Conservation (phyloP, 78 protist species). For the Chrysochromulina tobinii region DNA sequence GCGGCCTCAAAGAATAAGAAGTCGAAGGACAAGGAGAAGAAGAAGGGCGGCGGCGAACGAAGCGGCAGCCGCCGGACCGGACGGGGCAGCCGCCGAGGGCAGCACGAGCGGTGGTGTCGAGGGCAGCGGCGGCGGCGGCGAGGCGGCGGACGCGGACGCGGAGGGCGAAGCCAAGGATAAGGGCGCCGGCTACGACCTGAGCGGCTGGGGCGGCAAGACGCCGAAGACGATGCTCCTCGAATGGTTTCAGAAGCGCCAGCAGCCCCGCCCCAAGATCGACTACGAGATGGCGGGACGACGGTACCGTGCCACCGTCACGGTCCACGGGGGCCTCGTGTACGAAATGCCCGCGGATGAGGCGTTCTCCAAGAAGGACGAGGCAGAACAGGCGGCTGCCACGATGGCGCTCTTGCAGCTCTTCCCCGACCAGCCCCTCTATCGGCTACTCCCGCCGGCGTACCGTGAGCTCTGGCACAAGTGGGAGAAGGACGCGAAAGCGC, state of each 20-base stretch:
- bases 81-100: neutral
- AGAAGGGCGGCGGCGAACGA: neutral
- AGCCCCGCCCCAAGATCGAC: neutral
- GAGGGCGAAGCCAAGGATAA: neutral
- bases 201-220: neutral
- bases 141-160: neutral
- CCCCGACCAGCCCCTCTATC: neutral
- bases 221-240: neutral
- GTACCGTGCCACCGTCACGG: neutral
- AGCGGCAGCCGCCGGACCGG: neutral
- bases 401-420: neutral
- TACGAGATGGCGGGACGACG: neutral
- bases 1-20: neutral
- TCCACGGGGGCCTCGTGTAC: neutral
- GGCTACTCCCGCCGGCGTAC: neutral
- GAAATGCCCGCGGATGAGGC: neutral
- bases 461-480: neutral
- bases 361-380: neutral
- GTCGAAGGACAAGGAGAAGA: neutral
- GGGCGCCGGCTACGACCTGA: neutral
- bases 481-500: neutral
- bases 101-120: neutral
- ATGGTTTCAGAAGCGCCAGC: neutral
- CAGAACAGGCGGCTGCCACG: conserved; percentile 7
- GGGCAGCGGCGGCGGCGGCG: neutral